Conservation (phyloP, 768 basidiomycete genomes). For the Paxillus involutus region DNA sequence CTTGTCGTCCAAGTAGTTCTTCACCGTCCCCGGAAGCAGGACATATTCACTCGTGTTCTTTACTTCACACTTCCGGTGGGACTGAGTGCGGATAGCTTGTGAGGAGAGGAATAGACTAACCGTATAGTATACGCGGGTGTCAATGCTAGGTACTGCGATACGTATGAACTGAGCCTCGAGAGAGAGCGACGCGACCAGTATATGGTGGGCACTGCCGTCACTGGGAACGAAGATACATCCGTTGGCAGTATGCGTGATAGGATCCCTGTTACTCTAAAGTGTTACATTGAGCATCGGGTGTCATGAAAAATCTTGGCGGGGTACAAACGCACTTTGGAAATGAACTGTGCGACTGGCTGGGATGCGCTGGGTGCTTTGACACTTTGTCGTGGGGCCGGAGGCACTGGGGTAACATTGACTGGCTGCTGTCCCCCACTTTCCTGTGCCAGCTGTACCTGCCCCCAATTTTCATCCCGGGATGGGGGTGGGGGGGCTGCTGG, state of each 20-base stretch:
- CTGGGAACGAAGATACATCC: slow-evolving; percentile 17
- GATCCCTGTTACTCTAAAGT: slow-evolving; percentile 13
- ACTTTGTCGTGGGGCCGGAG: too few relatives aligned
- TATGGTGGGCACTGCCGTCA: slow-evolving; percentile 8
- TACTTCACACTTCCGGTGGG: slow-evolving; percentile 17
- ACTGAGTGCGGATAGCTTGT: neutral
- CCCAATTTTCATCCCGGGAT: too few relatives aligned
- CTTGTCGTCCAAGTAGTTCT: slow-evolving; percentile 27
- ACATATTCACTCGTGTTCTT: slow-evolving; percentile 26
- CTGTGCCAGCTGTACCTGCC: too few relatives aligned
- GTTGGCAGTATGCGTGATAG: slow-evolving; percentile 17
- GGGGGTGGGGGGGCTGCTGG: neutral
- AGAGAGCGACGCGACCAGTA: slow-evolving; percentile 21
- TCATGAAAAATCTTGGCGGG: neutral
- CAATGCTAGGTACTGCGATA: slow-evolving; percentile 19
- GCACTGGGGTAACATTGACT: too few relatives aligned
- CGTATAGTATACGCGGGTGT: slow-evolving; percentile 20
- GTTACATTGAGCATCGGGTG: neutral
- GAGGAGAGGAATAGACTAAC: neutral
- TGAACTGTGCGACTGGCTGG: slow-evolving; percentile 9
- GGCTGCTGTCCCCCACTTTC: too few relatives aligned
- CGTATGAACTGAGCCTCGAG: slow-evolving; percentile 22
- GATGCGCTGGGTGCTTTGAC: neutral
- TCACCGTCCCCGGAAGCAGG: slow-evolving; percentile 26
- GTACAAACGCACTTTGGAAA: slow-evolving; percentile 8